These are phyloP conservation scores for Acer yangbiense DNA, from an alignment of 345 rosid species.

Conservation along the genomic window DNA sequence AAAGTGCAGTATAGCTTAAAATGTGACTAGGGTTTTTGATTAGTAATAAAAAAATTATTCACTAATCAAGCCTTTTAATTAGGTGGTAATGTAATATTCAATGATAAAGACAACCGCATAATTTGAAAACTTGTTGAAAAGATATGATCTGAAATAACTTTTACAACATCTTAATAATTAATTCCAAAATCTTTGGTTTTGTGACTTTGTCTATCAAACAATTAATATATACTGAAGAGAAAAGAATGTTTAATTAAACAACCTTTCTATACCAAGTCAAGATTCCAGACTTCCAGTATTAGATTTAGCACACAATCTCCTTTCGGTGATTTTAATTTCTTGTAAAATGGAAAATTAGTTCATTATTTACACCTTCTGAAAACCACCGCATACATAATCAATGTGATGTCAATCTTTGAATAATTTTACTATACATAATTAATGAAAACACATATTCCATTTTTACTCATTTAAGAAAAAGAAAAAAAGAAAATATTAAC, in stretches of 20 bases:
- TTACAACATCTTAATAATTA: not conserved
- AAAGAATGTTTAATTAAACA: not conserved
- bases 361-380: not conserved
- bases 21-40: too few species aligned
- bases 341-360: not conserved
- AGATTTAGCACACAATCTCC: not conserved
- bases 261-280: not conserved
- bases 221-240: too few species aligned
- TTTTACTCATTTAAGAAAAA: too few species aligned
- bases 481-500: too few species aligned
- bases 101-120: not conserved
- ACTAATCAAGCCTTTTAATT: too few species aligned
- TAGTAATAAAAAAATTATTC: too few species aligned
- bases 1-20: too few species aligned
- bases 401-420: not conserved
- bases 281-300: not conserved
- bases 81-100: not conserved
- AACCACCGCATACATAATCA: not conserved
- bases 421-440: too few species aligned
- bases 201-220: not conserved
- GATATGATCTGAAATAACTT: not conserved
- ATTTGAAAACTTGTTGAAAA: conserved; percentile 9
- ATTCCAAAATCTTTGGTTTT: not conserved
- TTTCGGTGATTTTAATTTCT: conserved; percentile 10
- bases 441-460: too few species aligned